Evolutionary conservation across 208 protist genomes (phyloP).

Genomic region (Phytomonas sp.): DNA sequence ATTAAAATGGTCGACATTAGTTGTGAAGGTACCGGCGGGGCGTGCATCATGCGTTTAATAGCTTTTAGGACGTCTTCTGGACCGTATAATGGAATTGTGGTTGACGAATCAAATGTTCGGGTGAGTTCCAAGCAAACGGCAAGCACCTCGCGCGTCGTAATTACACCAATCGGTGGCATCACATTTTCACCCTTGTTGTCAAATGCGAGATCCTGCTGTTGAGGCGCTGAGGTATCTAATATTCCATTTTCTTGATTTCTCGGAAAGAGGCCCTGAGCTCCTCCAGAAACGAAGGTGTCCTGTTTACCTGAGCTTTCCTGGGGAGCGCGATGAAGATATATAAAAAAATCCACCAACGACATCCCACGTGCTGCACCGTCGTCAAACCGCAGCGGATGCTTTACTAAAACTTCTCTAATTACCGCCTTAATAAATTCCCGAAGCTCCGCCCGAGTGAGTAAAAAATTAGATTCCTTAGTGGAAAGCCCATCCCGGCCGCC

Average conservation of each 20-base stretch:
- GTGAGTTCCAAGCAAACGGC: constrained; percentile 47
- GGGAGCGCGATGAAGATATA: constrained; percentile 50
- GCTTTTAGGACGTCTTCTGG: constrained; percentile 46
- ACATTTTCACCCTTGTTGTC: constrained; percentile 9
- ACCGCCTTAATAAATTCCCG: constrained; percentile 31
- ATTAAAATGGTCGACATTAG: constrained; percentile 70
- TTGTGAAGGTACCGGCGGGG: constrained; percentile 52
- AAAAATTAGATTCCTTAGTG: constrained; percentile 24
- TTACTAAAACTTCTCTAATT: constrained; percentile 50
- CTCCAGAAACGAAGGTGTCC: constrained; percentile 8
- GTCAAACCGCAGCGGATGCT: constrained; percentile 29
- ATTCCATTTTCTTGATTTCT: too few species aligned
- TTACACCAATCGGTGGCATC: constrained; percentile 36
- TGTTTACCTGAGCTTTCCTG: constrained; percentile 25
- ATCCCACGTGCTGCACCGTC: constrained; percentile 39
- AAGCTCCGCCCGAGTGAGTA: constrained; percentile 36
- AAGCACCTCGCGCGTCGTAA: constrained; percentile 59
- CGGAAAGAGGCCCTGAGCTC: too few species aligned
- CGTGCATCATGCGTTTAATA: constrained; percentile 38
- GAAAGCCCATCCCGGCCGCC: constrained; percentile 19
- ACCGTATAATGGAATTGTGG: constrained; percentile 31
- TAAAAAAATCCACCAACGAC: constrained; percentile 50
- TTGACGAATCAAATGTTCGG: constrained; percentile 39
- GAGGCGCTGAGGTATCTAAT: too few species aligned
- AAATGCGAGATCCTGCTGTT: not conserved